A percentile compares a stretch with the other conserved stretches of the same genome.
These are phyloP conservation scores for Coemansia sp. DNA, from an alignment of 192 early-diverging fungal species.

Conservation along the genomic window DNA sequence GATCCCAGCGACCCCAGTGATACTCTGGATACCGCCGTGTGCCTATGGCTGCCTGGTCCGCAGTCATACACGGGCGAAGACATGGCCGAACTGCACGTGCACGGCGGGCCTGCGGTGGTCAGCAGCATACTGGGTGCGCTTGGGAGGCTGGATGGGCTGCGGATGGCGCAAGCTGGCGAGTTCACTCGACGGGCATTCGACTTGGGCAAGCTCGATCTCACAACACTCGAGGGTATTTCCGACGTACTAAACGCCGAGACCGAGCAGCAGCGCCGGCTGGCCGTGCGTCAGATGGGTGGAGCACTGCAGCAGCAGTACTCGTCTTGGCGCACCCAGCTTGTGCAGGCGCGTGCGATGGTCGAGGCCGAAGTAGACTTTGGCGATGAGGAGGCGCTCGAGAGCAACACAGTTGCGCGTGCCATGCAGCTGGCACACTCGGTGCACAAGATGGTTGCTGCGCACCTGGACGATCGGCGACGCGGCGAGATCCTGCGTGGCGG, in stretches of 20 bases:
- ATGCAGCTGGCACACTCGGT: slow-evolving; percentile 4
- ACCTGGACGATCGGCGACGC: slow-evolving; percentile 60
- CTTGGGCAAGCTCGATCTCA: slow-evolving; percentile 70
- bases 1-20: slow-evolving; percentile 38
- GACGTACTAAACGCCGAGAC: slow-evolving; percentile 80
- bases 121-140: slow-evolving; percentile 57
- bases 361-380: slow-evolving; percentile 79
- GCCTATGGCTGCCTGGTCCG: slow-evolving; percentile 46
- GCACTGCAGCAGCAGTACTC: slow-evolving; percentile 62
- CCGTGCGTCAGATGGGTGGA: slow-evolving; percentile 68
- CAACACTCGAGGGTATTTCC: slow-evolving; percentile 67
- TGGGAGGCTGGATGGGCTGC: slow-evolving; percentile 39
- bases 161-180: slow-evolving; percentile 73
- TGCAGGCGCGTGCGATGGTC: slow-evolving; percentile 58
- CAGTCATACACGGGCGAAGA: slow-evolving; percentile 76
- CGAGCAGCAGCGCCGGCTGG: slow-evolving; percentile 65
- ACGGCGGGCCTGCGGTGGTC: slow-evolving; percentile 71
- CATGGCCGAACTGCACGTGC: slow-evolving; percentile 70
- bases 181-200: slow-evolving; percentile 74
- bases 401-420: slow-evolving; percentile 50
- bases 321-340: slow-evolving; percentile 58
- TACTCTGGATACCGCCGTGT: slow-evolving; percentile 57
- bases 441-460: slow-evolving; percentile 24
- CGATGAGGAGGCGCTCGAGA: slow-evolving; percentile 79
- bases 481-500: slow-evolving; percentile 74